phyloP scores from a whole-genome alignment of 306 rosid species.

The Begonia peltatifolia region DNA sequence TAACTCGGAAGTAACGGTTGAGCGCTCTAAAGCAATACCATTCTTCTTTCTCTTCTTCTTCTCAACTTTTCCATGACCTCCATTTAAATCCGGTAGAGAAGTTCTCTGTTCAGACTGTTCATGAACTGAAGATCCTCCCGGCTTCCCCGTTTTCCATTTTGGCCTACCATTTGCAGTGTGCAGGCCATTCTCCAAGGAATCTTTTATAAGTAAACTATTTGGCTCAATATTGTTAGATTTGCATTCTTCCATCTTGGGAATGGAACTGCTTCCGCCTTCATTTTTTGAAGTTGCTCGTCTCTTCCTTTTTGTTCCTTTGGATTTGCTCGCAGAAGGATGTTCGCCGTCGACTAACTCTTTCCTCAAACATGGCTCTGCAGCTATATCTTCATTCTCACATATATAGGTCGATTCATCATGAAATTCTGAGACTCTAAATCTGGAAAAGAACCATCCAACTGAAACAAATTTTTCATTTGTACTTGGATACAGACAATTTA shows the following conservation, averaged over 20 bases:
- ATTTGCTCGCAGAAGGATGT: not conserved
- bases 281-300: constrained; percentile 7
- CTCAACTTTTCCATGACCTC: constrained; percentile 18
- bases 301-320: constrained; percentile 16
- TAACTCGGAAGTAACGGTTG: constrained; percentile 8
- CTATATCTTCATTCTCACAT: not conserved
- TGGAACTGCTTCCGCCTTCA: constrained; percentile 9
- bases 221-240: constrained; percentile 12
- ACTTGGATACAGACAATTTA: constrained; percentile 28
- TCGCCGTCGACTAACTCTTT: constrained; percentile 3
- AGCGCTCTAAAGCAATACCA: constrained; percentile 12
- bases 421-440: constrained; percentile 39
- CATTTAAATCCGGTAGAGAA: constrained; percentile 36
- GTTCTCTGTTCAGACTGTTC: constrained; percentile 19
- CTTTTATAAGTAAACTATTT: constrained; percentile 14
- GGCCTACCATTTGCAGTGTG: constrained; percentile 11
- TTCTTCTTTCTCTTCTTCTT: constrained; percentile 20
- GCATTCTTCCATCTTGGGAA: constrained; percentile 8
- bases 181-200: constrained; percentile 4
- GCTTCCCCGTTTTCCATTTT: constrained; percentile 19
- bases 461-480: constrained; percentile 26
- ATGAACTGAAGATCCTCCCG: constrained; percentile 9
- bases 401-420: constrained; percentile 31
- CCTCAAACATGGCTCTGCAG: constrained; percentile 14
- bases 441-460: constrained; percentile 50